Conservation (phyloP, 805 yeast species). For the Metschnikowia peoriensis region DNA sequence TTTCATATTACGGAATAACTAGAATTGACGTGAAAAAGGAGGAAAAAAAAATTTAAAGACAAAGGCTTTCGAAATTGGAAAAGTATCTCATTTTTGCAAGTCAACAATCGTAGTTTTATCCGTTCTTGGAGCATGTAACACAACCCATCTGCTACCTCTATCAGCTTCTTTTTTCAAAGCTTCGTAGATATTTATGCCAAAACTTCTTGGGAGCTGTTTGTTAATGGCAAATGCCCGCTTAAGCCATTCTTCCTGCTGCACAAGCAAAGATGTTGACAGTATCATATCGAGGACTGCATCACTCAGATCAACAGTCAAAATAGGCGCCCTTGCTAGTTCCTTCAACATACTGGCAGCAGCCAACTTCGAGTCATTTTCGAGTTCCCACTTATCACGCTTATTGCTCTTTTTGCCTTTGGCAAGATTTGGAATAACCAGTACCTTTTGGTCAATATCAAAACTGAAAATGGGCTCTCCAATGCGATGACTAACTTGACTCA, state of each 20-base stretch:
- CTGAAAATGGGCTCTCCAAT: conserved; percentile 30
- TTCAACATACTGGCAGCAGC: conserved; percentile 56
- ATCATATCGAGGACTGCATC: conserved; percentile 88
- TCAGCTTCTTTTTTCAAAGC: conserved; percentile 70
- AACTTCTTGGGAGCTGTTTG: conserved; percentile 80
- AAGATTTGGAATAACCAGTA: conserved; percentile 69
- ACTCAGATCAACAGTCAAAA: conserved; percentile 72
- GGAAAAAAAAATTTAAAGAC: background rate
- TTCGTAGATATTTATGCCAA: conserved; percentile 69
- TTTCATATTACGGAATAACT: too few species aligned
- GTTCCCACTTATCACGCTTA: conserved; percentile 71
- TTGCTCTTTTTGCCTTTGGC: conserved; percentile 79
- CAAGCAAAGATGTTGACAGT: conserved; percentile 68
- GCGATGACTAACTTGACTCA: conserved; percentile 4
- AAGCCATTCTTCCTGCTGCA: conserved; percentile 71
- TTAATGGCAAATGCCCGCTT: conserved; percentile 75
- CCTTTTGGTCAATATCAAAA: conserved; percentile 51
- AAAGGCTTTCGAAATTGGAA: background rate
- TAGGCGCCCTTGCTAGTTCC: conserved; percentile 62
- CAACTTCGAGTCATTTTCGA: conserved; percentile 68
- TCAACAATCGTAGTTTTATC: conserved; percentile 51
- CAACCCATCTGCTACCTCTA: conserved; percentile 71
- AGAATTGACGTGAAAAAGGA: background rate
- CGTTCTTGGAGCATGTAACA: conserved; percentile 75
- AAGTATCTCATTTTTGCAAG: conserved; percentile 17